Evolutionary conservation across 257 asterid species (phyloP).

Genomic region (Przewalskia tangutica): DNA sequence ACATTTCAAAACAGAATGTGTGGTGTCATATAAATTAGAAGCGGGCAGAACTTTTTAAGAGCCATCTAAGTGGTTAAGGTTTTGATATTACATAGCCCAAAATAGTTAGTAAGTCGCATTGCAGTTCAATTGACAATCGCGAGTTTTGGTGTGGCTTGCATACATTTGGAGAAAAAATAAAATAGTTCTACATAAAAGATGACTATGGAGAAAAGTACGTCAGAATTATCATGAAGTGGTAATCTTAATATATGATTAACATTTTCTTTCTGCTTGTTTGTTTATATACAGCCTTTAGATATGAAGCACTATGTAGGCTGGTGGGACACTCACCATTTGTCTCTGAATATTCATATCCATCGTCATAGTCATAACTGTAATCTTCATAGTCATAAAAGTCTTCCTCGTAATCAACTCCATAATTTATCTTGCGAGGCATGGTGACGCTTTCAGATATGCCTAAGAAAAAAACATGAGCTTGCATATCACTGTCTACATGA

Average conservation of each 20-base stretch:
- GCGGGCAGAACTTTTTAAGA: not conserved
- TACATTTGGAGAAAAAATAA: not conserved
- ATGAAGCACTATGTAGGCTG: not conserved
- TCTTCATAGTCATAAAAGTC: constrained; percentile 38
- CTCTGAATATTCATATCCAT: constrained; percentile 29
- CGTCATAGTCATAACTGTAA: constrained; percentile 39
- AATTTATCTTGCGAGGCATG: constrained; percentile 70
- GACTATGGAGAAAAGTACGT: not conserved
- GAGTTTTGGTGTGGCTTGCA: not conserved
- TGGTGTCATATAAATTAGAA: not conserved
- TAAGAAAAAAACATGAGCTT: not conserved
- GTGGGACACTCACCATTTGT: constrained; percentile 34
- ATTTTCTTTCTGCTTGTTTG: not conserved
- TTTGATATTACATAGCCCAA: not conserved
- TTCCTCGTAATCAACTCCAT: constrained; percentile 39
- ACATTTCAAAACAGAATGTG: not conserved
- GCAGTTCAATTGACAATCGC: not conserved
- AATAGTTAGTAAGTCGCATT: not conserved
- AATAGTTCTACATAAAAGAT: not conserved
- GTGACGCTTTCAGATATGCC: constrained; percentile 19
- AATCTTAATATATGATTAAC: not conserved
- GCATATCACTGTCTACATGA: not conserved
- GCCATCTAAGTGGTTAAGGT: not conserved
- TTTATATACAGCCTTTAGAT: not conserved
- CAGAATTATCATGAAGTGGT: not conserved